Conservation (phyloP, 1,139 yeast genomes). For the Yamadazyma diddensiae region DNA sequence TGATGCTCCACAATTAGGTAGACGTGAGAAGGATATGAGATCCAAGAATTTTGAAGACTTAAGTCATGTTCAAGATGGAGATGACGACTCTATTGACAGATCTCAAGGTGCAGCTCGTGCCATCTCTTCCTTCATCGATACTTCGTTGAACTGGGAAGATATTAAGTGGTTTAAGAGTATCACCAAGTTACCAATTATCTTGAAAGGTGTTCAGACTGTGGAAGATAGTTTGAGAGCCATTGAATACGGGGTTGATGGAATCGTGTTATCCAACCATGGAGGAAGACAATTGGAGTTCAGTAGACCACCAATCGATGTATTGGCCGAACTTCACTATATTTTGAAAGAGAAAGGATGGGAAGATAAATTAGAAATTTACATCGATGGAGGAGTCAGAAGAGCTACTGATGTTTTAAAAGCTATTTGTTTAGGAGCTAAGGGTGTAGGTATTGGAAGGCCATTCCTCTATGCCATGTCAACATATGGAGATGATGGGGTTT, state of each 20-base stretch:
- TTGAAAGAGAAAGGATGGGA: constrained; percentile 44
- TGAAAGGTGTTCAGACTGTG: constrained; percentile 70
- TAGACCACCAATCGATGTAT: constrained; percentile 64
- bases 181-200: constrained; percentile 63
- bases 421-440: constrained; percentile 65
- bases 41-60: constrained; percentile 32
- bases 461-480: constrained; percentile 69
- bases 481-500: constrained; percentile 78
- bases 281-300: constrained; percentile 72
- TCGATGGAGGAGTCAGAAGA: constrained; percentile 70
- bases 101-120: constrained; percentile 88
- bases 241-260: constrained; percentile 60
- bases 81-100: constrained; percentile 52
- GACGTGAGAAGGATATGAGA: constrained; percentile 72
- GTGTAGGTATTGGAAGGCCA: constrained; percentile 74
- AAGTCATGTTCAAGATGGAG: constrained; percentile 60
- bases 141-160: constrained; percentile 69
- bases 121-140: constrained; percentile 79
- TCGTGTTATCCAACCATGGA: constrained; percentile 69
- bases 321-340: constrained; percentile 61
- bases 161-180: constrained; percentile 53
- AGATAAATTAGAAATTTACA: constrained; percentile 49
- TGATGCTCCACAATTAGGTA: constrained; percentile 94
- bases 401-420: constrained; percentile 69
- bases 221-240: constrained; percentile 67